A percentile compares a stretch with the other conserved stretches of the same genome.
phyloP scores from a whole-genome alignment of 2,329 filamentous ascomycete species.

The Sporothrix globosa region DNA sequence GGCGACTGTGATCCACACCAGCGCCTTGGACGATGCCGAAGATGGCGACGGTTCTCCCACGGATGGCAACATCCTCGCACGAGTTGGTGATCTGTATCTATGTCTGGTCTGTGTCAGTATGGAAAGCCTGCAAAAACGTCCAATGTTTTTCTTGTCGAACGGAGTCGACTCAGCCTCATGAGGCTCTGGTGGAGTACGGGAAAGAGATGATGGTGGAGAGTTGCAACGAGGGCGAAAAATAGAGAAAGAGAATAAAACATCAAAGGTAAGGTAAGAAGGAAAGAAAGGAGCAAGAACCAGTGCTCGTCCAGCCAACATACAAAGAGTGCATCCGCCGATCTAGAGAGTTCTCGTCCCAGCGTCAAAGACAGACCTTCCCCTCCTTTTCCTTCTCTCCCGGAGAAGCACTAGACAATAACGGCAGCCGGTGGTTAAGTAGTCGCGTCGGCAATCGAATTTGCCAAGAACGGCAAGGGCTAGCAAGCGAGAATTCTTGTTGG shows the following conservation, averaged over 20 bases:
- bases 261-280: neutral
- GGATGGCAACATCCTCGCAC: neutral
- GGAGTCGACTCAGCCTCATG: conserved; percentile 16
- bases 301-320: neutral
- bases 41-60: neutral
- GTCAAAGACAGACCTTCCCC: neutral
- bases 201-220: neutral
- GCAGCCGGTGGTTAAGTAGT: conserved; percentile 27
- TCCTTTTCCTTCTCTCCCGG: neutral
- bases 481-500: conserved; percentile 11
- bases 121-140: too few species aligned
- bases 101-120: neutral
- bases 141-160: neutral
- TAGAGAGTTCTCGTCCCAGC: neutral
- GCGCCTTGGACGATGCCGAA: neutral
- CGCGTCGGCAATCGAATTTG: conserved; percentile 16
- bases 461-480: conserved; percentile 29
- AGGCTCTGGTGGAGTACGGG: conserved; percentile 9
- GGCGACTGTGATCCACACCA: conserved; percentile 19
- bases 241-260: neutral
- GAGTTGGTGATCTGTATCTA: neutral
- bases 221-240: neutral
- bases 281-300: neutral
- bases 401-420: neutral
- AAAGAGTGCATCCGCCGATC: conserved; percentile 10